Evolutionary conservation across 2,329 filamentous ascomycete species (phyloP).

Genomic region (Metarhizium guizhouense): DNA sequence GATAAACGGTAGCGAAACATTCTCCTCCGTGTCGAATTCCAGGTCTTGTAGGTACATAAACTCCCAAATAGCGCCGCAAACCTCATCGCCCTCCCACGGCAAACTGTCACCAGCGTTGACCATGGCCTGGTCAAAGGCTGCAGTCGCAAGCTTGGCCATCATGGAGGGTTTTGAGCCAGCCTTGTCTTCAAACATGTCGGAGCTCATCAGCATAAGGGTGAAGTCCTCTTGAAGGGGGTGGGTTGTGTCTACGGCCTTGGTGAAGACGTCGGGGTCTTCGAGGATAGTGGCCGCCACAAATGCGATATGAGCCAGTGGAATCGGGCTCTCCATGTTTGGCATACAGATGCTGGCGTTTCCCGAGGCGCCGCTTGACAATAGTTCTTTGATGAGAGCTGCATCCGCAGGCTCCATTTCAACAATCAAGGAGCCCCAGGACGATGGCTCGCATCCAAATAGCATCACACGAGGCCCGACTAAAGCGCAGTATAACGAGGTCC

Average conservation of each 20-base stretch:
- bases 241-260: background rate
- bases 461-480: slow-evolving; percentile 22
- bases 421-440: slow-evolving; percentile 5
- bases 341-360: background rate
- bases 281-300: slow-evolving; percentile 3
- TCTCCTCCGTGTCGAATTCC: background rate
- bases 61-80: background rate
- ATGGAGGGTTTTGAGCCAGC: background rate
- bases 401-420: background rate
- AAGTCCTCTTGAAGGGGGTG: background rate
- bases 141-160: background rate
- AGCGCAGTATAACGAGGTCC: slow-evolving; percentile 25
- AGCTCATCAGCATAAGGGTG: background rate
- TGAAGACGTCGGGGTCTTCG: background rate
- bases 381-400: background rate
- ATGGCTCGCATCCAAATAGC: slow-evolving; percentile 7
- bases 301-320: slow-evolving; percentile 10
- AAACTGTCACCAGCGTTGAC: background rate
- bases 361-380: background rate
- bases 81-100: slow-evolving; percentile 1
- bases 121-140: slow-evolving; percentile 1
- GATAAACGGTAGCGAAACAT: slow-evolving; percentile 7
- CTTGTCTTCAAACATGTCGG: background rate
- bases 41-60: slow-evolving; percentile 8
- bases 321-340: background rate